Conservation (phyloP, 1,284 basidiomycete genomes). For the Rugosomyces carneus region DNA sequence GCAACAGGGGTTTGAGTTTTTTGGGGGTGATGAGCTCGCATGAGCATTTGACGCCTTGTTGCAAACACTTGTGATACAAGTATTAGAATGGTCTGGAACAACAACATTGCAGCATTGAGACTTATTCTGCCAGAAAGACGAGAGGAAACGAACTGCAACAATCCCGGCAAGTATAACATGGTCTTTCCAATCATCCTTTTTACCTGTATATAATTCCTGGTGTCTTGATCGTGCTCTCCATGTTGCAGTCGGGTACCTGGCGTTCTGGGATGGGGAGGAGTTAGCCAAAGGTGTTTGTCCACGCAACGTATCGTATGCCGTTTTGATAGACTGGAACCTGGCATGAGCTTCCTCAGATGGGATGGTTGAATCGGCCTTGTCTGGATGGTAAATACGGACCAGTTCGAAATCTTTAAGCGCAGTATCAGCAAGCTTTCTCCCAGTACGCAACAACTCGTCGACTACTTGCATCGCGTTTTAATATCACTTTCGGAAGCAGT, state of each 20-base stretch:
- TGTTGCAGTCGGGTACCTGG: slow-evolving; percentile 31
- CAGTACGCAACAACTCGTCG: not conserved
- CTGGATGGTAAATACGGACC: slow-evolving; percentile 60
- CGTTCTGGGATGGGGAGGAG: slow-evolving; percentile 17
- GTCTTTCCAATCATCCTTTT: slow-evolving; percentile 56
- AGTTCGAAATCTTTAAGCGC: slow-evolving; percentile 51
- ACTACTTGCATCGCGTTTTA: slow-evolving; percentile 51
- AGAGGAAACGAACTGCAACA: slow-evolving; percentile 37
- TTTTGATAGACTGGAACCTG: slow-evolving; percentile 47
- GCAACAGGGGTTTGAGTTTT: slow-evolving; percentile 3
- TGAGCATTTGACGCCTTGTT: slow-evolving; percentile 15
- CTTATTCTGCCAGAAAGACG: too few species aligned
- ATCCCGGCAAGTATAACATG: slow-evolving; percentile 43
- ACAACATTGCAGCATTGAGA: too few species aligned
- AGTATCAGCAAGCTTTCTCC: not conserved
- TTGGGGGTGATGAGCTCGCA: slow-evolving; percentile 6
- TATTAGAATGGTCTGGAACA: slow-evolving; percentile 21
- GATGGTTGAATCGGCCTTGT: slow-evolving; percentile 40
- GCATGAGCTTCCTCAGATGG: slow-evolving; percentile 46
- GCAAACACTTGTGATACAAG: slow-evolving; percentile 16
- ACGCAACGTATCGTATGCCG: slow-evolving; percentile 44
- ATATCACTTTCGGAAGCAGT: slow-evolving; percentile 48
- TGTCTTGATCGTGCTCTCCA: slow-evolving; percentile 38
- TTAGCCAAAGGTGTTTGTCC: slow-evolving; percentile 23
- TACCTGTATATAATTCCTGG: slow-evolving; percentile 39